Evolutionary conservation across 208 protist species (phyloP).

Genomic region (Crithidia brevicula): DNA sequence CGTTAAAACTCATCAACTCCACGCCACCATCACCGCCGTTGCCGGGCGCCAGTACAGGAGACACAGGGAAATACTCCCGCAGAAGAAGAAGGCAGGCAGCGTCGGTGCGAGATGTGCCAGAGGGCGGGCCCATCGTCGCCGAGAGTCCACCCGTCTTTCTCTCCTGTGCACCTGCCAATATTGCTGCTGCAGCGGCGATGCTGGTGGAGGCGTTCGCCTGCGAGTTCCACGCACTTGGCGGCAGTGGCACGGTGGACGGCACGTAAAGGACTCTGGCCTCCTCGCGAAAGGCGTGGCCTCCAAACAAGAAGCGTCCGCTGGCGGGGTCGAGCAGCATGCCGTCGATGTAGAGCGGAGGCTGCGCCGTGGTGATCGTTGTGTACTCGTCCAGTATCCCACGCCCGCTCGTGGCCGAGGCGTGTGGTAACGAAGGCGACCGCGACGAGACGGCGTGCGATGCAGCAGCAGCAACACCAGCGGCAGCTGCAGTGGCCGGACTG

Average conservation of each 20-base stretch:
- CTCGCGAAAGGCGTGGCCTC: conserved; percentile 66
- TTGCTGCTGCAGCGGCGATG: not conserved
- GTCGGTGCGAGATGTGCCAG: not conserved
- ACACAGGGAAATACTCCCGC: conserved; percentile 71
- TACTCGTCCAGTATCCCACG: not conserved
- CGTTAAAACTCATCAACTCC: not conserved
- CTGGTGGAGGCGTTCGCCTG: not conserved
- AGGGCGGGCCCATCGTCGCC: not conserved
- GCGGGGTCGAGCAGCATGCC: conserved; percentile 74
- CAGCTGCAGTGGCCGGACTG: no score
- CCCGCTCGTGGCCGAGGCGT: not conserved
- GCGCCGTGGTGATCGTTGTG: conserved; percentile 39
- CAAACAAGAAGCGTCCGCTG: conserved; percentile 58
- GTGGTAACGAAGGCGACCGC: not conserved
- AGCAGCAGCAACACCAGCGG: no score
- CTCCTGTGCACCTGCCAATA: not conserved
- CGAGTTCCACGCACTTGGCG: not conserved
- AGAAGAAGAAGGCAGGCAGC: conserved; percentile 39
- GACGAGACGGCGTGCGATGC: not conserved
- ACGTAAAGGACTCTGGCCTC: conserved; percentile 66
- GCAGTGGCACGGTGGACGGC: not conserved
- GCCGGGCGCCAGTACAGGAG: not conserved
- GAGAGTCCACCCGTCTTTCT: not conserved
- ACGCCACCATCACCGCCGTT: not conserved
- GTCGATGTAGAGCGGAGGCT: conserved; percentile 58